A percentile compares a stretch with the other conserved stretches of the same genome.
These are phyloP conservation scores for Oryza nivara DNA, from an alignment of 176 grass and related monocot genomes.

Conservation along the genomic window DNA sequence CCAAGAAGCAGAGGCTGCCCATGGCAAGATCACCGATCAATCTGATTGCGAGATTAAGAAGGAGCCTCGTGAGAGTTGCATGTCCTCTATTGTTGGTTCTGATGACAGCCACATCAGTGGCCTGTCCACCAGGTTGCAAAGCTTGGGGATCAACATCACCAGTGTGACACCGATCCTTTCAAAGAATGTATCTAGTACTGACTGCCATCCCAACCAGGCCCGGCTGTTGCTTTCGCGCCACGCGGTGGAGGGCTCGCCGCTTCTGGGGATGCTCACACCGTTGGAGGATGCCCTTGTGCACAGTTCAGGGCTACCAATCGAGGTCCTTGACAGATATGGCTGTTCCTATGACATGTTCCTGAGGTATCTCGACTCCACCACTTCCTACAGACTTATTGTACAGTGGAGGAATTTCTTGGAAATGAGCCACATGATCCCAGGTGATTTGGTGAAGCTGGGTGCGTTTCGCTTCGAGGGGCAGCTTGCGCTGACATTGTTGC, in stretches of 20 bases:
- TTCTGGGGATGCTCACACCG: constrained; percentile 14
- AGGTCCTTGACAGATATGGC: constrained; percentile 16
- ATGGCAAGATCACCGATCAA: background rate
- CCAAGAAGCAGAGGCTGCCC: background rate
- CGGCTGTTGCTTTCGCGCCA: background rate
- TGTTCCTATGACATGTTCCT: constrained; percentile 14
- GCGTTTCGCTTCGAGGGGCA: constrained; percentile 8
- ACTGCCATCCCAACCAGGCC: background rate
- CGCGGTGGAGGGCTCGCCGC: background rate
- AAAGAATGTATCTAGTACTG: background rate
- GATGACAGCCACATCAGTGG: background rate
- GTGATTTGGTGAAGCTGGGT: constrained; percentile 24
- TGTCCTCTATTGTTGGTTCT: background rate
- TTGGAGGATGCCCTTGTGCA: background rate
- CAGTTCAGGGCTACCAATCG: background rate
- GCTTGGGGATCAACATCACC: background rate
- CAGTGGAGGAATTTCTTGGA: constrained; percentile 1
- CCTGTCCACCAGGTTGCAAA: background rate
- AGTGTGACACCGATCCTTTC: constrained; percentile 16
- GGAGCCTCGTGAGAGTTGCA: background rate
- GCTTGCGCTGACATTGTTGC: background rate
- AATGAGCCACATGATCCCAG: background rate
- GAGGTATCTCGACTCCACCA: background rate
- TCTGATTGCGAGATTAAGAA: background rate
- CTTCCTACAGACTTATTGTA: constrained; percentile 1